Evolutionary conservation across 2,329 filamentous ascomycete species (phyloP).

Genomic region (Ophiocordyceps sinensis): DNA sequence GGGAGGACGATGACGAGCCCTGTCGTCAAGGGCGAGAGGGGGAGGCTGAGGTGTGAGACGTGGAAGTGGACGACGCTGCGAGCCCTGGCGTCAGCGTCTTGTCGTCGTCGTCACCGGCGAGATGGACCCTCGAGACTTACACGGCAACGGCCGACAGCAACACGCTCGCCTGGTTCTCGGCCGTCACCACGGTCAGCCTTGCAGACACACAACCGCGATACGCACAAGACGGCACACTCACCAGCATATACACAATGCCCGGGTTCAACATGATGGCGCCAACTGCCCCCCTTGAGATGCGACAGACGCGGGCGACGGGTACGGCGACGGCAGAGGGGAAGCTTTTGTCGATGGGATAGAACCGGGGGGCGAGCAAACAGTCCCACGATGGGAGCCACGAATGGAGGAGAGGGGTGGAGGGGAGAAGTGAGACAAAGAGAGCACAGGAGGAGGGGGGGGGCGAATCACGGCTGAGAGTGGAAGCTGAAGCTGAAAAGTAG

Average conservation of each 20-base stretch:
- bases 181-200: neutral
- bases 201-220: neutral
- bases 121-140: slow-evolving; percentile 8
- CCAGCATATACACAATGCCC: slow-evolving; percentile 16
- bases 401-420: too few species aligned
- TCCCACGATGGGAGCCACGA: too few species aligned
- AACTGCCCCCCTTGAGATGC: neutral
- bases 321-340: too few species aligned
- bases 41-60: slow-evolving; percentile 23
- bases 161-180: slow-evolving; percentile 10
- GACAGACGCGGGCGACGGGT: too few species aligned
- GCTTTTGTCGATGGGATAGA: too few species aligned
- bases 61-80: slow-evolving; percentile 25
- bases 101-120: neutral
- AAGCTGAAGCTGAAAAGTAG: too few species aligned
- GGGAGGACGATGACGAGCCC: slow-evolving; percentile 25
- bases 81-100: neutral
- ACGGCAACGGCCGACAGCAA: slow-evolving; percentile 16
- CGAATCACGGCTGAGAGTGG: too few species aligned
- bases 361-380: too few species aligned
- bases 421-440: too few species aligned
- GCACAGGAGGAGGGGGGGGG: too few species aligned
- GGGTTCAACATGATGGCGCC: slow-evolving; percentile 11
- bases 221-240: slow-evolving; percentile 4
- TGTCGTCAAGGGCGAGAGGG: slow-evolving; percentile 20